phyloP scores from a whole-genome alignment of 306 rosid species.

The Lupinus albus region DNA sequence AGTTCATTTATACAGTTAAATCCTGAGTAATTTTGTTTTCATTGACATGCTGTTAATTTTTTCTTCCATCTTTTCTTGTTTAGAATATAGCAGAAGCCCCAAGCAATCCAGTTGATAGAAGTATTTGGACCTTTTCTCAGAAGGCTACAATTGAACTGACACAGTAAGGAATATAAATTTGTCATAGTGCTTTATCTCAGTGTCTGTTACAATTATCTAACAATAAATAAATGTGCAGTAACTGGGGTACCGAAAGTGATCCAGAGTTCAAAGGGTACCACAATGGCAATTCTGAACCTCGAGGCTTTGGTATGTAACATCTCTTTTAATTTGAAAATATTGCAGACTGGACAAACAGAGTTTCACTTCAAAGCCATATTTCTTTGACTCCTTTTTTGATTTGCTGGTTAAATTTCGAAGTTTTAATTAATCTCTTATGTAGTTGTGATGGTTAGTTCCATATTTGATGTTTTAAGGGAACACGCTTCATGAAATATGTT shows the following conservation, averaged over 20 bases:
- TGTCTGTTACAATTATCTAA: constrained; percentile 35
- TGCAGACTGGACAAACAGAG: not conserved
- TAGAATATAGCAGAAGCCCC: constrained; percentile 73
- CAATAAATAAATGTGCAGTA: constrained; percentile 53
- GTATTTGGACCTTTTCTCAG: constrained; percentile 87
- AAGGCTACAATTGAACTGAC: constrained; percentile 91
- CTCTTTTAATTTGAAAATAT: constrained; percentile 12
- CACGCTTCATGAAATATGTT: constrained; percentile 12
- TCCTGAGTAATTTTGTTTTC: not conserved
- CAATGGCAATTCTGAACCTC: constrained; percentile 97
- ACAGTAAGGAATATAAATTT: constrained; percentile 61
- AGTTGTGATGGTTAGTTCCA: constrained; percentile 12
- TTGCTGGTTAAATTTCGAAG: constrained; percentile 13
- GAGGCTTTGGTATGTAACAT: constrained; percentile 79
- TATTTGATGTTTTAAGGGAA: constrained; percentile 7
- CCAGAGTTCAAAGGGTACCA: constrained; percentile 97
- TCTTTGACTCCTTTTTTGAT: constrained; percentile 23
- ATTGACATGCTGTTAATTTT: constrained; percentile 33
- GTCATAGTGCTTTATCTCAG: not conserved
- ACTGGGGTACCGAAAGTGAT: constrained; percentile 98
- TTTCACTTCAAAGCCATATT: constrained; percentile 27
- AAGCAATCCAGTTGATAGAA: constrained; percentile 63
- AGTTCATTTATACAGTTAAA: constrained; percentile 2
- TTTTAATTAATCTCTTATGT: constrained; percentile 1
- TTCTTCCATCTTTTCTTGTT: constrained; percentile 32